Base-by-base conservation (phyloP, 805 yeast species). In the Kodamaea hsintzibuensis region DNA sequence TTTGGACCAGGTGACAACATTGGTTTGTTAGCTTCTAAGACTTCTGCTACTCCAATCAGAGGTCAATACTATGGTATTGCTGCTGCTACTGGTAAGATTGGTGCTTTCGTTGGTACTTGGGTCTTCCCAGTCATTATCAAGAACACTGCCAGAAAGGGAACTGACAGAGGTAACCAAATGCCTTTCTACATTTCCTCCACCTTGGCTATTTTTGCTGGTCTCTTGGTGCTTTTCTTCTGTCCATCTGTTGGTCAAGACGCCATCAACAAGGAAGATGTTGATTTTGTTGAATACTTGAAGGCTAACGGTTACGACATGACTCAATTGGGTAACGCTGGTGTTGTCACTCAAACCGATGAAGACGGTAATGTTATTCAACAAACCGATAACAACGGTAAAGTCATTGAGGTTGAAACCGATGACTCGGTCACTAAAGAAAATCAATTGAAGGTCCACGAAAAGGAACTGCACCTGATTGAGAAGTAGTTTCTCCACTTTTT, bases 1-100 rank as follows among this genome's bases (percentile, higher is more conserved):
- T 88, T 92, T 70, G 96, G 97, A 30, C 92, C 96, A 13, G 98
- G 98, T 74, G 90, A 91, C 72, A 90, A 89, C 72, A 87, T 89
- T 68, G 98, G 98, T 61, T 73, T 89, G 52, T 77, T 92, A 58
- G 96, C 96, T 17, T 82, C 96, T 43, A 91, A 91, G 72, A 87
- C 96, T 6, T 81, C 86, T 46, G 88, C 97, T 45, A 86, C 97
- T 8, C 85, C 96, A 19, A 81, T 91, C 53, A 85, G 98, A 75
- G 98, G 97, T 55, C 88, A 88, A 62, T 89, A 88, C 72, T 92
- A 92, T 67, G 95, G 95, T 63, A 78, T 91, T 62, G 93, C 96
- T 44, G 97, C 98, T 53, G 97, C 97, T 19, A 62, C 85, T 52
- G 98, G 97, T 65, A 92, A 92, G 70, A 76, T 90, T 56, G 98